These are phyloP conservation scores for Mollisiaceae sp. DNA, from an alignment of 2,329 filamentous ascomycete genomes.

Conservation along the genomic window DNA sequence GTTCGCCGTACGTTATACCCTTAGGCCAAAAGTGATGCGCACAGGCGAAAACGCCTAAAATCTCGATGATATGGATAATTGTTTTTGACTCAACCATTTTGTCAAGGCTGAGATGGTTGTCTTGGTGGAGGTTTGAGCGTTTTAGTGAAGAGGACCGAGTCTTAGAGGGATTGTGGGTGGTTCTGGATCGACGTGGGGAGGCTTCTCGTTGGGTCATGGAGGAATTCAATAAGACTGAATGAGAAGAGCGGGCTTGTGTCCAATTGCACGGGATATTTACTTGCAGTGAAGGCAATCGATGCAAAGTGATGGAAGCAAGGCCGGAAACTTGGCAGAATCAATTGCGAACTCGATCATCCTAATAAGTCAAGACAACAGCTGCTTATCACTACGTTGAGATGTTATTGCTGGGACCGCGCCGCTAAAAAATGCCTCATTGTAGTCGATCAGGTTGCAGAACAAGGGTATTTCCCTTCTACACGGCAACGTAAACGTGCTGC, in stretches of 20 bases:
- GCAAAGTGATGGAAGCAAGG: conserved; percentile 6
- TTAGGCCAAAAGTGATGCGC: conserved; percentile 39
- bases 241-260: background rate
- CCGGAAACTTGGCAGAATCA: background rate
- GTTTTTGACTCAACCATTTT: conserved; percentile 31
- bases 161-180: conserved; percentile 6
- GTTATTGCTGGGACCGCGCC: background rate
- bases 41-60: conserved; percentile 35
- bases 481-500: background rate
- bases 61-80: conserved; percentile 33
- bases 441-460: background rate
- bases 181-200: conserved; percentile 13
- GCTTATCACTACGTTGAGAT: background rate
- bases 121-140: conserved; percentile 5
- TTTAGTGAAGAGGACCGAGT: conserved; percentile 1
- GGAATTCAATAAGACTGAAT: background rate
- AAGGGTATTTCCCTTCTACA: background rate
- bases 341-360: background rate
- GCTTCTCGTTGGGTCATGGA: conserved; percentile 12
- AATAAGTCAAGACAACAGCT: background rate
- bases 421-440: conserved; percentile 1
- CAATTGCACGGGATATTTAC: background rate
- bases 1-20: conserved; percentile 36
- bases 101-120: conserved; percentile 7
- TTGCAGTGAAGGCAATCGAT: background rate